Evolutionary conservation across 2,329 filamentous ascomycete genomes (phyloP).

Genomic region (Basipetospora chlamydospora): DNA sequence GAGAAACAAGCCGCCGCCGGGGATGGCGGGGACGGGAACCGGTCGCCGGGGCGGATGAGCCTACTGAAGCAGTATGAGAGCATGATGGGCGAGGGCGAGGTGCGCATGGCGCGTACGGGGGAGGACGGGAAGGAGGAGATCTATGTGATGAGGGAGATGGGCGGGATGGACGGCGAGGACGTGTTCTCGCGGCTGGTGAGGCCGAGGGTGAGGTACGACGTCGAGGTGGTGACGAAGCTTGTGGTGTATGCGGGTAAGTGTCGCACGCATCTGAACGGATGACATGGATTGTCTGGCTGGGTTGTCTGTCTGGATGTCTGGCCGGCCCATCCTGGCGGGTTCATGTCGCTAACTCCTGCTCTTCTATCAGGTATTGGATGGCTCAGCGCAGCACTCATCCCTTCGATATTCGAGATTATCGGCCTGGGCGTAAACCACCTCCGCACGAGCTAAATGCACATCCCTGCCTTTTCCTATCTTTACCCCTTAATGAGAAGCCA

Average conservation of each 20-base stretch:
- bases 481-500: no score
- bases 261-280: no score
- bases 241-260: constrained; percentile 79
- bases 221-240: constrained; percentile 95
- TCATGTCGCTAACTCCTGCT: no score
- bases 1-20: neutral
- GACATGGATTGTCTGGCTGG: no score
- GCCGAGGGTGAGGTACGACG: constrained; percentile 86
- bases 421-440: constrained; percentile 31
- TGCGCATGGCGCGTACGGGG: constrained; percentile 20
- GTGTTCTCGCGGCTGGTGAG: constrained; percentile 75
- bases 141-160: constrained; percentile 24
- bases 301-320: no score
- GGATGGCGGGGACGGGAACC: neutral
- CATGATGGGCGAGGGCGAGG: constrained; percentile 56
- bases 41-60: neutral
- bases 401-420: constrained; percentile 53
- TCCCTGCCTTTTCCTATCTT: no score
- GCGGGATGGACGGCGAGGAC: constrained; percentile 52
- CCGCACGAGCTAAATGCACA: constrained; percentile 9
- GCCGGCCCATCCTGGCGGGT: constrained; percentile 8
- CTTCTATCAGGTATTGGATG: constrained; percentile 55
- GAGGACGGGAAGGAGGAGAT: constrained; percentile 1
- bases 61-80: constrained; percentile 50
- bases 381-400: constrained; percentile 63